Percentiles rank a stretch among this genome's conserved stretches.
phyloP scores from a whole-genome alignment of 73 alveolate species.

The Stentor roeselii region DNA sequence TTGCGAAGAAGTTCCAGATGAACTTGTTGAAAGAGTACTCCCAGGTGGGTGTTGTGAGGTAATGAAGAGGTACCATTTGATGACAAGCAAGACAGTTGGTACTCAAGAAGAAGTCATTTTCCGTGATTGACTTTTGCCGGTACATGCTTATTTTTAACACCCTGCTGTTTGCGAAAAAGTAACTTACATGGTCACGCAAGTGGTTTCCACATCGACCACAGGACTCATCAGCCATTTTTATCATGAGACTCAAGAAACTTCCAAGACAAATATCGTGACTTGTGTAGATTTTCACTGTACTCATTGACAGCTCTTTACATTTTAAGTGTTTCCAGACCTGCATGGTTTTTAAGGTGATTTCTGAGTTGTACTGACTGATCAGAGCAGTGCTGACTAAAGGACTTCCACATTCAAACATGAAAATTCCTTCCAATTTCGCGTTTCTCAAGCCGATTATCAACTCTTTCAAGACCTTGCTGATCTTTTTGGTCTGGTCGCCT shows the following conservation, averaged over 20 bases:
- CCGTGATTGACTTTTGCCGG: neutral
- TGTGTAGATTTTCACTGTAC: neutral
- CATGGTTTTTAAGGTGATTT: no score
- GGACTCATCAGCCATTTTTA: neutral
- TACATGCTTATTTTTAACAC: neutral
- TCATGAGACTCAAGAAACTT: neutral
- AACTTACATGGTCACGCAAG: neutral
- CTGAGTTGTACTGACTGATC: no score
- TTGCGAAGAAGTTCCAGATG: neutral
- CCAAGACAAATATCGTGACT: neutral
- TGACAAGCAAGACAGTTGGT: neutral
- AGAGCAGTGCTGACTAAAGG: neutral
- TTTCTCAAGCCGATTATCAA: neutral
- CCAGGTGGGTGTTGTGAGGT: neutral
- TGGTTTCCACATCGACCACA: neutral
- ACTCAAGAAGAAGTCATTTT: neutral
- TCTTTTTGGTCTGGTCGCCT: neutral
- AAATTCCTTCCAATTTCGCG: neutral
- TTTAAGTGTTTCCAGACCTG: neutral
- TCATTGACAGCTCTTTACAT: neutral
- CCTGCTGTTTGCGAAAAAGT: neutral
- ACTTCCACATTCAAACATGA: neutral
- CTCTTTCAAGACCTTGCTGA: neutral
- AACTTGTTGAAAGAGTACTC: slow-evolving; percentile 11
- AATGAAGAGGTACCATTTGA: neutral